phyloP scores from a whole-genome alignment of 2,329 filamentous ascomycete species.

The Immersiporthe knoxdaviesiana region DNA sequence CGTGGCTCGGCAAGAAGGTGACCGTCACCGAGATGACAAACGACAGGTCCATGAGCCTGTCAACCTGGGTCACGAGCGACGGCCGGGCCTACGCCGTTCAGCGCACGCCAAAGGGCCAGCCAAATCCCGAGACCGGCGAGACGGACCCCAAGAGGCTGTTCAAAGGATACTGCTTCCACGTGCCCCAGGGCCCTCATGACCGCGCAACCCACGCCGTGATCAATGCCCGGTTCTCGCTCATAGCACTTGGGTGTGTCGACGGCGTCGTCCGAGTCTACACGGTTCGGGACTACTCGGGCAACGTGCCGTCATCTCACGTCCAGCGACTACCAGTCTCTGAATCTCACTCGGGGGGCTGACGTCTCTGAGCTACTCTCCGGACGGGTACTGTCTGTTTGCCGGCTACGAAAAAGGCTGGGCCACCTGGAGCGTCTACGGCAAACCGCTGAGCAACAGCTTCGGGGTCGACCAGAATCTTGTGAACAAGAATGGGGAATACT shows the following conservation, averaged over 20 bases:
- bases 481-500: slow-evolving; percentile 73
- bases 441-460: slow-evolving; percentile 84
- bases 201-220: slow-evolving; percentile 77
- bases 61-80: slow-evolving; percentile 88
- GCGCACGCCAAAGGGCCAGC: slow-evolving; percentile 53
- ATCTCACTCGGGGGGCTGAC: slow-evolving; percentile 71
- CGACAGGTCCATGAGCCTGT: slow-evolving; percentile 94
- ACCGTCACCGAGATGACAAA: slow-evolving; percentile 84
- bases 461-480: slow-evolving; percentile 67
- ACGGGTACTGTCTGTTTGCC: slow-evolving; percentile 94
- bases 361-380: slow-evolving; percentile 83
- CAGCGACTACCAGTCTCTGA: slow-evolving; percentile 71
- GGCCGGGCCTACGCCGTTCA: slow-evolving; percentile 92
- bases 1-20: slow-evolving; percentile 79
- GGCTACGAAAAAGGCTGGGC: slow-evolving; percentile 94
- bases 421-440: slow-evolving; percentile 97
- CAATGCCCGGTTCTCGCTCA: slow-evolving; percentile 91
- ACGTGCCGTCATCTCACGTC: slow-evolving; percentile 84
- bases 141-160: slow-evolving; percentile 70
- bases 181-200: slow-evolving; percentile 61
- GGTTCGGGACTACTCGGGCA: slow-evolving; percentile 89
- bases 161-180: slow-evolving; percentile 88
- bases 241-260: slow-evolving; percentile 81
- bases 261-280: slow-evolving; percentile 88
- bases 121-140: slow-evolving; percentile 47